These are phyloP conservation scores for Forsythia viridissima DNA, from an alignment of 257 asterid genomes.

Conservation along the genomic window DNA sequence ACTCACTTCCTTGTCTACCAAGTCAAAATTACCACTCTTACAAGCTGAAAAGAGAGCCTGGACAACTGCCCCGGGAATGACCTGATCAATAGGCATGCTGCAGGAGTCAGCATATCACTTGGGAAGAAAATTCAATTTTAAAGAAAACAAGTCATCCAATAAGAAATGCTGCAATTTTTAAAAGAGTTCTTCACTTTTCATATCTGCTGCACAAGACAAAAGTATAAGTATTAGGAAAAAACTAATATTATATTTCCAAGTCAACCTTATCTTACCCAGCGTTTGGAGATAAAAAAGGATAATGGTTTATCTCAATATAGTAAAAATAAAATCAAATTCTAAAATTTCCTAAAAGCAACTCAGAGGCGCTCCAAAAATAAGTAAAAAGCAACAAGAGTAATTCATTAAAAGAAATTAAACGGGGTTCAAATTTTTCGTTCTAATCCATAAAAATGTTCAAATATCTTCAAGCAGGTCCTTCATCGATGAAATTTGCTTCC, in stretches of 20 bases:
- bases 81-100: slow-evolving; percentile 46
- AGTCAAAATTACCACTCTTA: slow-evolving; percentile 77
- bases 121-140: slow-evolving; percentile 9
- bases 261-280: background rate
- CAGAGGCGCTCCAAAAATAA: background rate
- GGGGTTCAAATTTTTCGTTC: background rate
- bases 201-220: too few relatives aligned
- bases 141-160: background rate
- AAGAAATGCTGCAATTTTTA: background rate
- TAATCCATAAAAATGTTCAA: background rate
- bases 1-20: slow-evolving; percentile 80
- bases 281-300: background rate
- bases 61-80: slow-evolving; percentile 68
- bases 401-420: background rate
- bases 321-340: background rate
- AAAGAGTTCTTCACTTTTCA: background rate
- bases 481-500: background rate
- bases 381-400: background rate
- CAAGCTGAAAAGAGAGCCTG: slow-evolving; percentile 71
- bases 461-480: background rate
- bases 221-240: too few relatives aligned
- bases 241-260: too few relatives aligned
- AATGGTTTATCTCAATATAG: background rate
- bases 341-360: background rate
- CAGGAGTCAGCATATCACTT: slow-evolving; percentile 1